These are phyloP conservation scores for Nevesoporus exiguus DNA, from an alignment of 768 basidiomycete species.

Conservation along the genomic window DNA sequence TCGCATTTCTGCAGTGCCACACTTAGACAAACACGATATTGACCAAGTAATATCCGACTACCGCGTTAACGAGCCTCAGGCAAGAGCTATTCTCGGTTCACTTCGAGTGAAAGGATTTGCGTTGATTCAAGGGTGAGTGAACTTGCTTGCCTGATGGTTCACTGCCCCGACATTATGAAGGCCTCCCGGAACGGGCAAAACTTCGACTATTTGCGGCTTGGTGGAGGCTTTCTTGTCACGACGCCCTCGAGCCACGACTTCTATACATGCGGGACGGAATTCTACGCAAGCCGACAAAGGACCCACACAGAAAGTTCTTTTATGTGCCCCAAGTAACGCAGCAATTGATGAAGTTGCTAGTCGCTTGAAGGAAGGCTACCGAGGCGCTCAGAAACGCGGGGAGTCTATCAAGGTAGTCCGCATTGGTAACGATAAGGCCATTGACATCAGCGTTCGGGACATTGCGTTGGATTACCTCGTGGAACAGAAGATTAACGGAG, in stretches of 20 bases:
- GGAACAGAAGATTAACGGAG: constrained; percentile 62
- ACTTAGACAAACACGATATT: constrained; percentile 50
- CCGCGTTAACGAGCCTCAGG: constrained; percentile 91
- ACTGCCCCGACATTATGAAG: constrained; percentile 37
- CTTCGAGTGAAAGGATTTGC: constrained; percentile 73
- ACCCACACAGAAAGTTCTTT: constrained; percentile 67
- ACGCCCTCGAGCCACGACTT: constrained; percentile 46
- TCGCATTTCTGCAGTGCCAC: constrained; percentile 45
- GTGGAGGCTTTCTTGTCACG: constrained; percentile 75
- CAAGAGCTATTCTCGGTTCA: constrained; percentile 78
- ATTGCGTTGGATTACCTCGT: constrained; percentile 86
- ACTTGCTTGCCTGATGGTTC: background rate
- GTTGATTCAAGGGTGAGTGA: constrained; percentile 89
- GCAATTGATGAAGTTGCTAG: constrained; percentile 95
- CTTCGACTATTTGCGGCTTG: constrained; percentile 95
- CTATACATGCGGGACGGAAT: constrained; percentile 47
- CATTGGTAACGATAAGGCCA: constrained; percentile 72
- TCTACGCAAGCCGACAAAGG: constrained; percentile 38
- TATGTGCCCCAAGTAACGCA: constrained; percentile 98
- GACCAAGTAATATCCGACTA: constrained; percentile 64
- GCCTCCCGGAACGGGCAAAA: constrained; percentile 98
- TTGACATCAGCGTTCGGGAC: constrained; percentile 79
- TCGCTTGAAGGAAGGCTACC: constrained; percentile 78
- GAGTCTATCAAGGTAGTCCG: constrained; percentile 80
- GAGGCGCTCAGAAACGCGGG: constrained; percentile 49